Conservation (phyloP, 139 green algal genomes). For the Tetradesmus lagerheimii region DNA sequence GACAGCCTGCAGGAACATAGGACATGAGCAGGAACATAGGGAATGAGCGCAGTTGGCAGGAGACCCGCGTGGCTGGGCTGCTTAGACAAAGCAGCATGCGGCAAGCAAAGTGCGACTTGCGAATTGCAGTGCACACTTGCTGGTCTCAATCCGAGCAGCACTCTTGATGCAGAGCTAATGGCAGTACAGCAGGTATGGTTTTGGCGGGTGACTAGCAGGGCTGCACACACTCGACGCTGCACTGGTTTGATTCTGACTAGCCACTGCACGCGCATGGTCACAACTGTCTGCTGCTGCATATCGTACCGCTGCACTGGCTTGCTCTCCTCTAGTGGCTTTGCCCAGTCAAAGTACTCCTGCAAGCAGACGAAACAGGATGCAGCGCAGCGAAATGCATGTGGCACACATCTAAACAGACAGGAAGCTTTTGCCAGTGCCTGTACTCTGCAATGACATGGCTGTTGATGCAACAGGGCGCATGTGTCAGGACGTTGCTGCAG, state of each 20-base stretch:
- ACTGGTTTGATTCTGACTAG: too few relatives aligned
- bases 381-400: not conserved
- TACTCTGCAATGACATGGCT: too few relatives aligned
- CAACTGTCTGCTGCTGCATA: not conserved
- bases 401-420: not conserved
- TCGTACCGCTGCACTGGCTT: constrained; percentile 44
- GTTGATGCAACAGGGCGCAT: not conserved
- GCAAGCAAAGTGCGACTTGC: too few relatives aligned
- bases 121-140: too few relatives aligned
- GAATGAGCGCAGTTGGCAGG: not conserved
- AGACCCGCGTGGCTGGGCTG: not conserved
- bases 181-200: too few relatives aligned
- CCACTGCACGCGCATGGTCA: not conserved
- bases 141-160: too few relatives aligned
- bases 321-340: constrained; percentile 61
- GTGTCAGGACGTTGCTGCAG: not conserved
- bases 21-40: not conserved
- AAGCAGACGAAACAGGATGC: not conserved
- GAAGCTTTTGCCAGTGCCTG: too few relatives aligned
- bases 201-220: not conserved
- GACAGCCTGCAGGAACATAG: constrained; percentile 56
- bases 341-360: constrained; percentile 68
- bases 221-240: not conserved
- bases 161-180: too few relatives aligned
- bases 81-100: too few relatives aligned